Evolutionary conservation across 2,329 filamentous ascomycete species (phyloP).

Genomic region (Paecilomyces variotii): DNA sequence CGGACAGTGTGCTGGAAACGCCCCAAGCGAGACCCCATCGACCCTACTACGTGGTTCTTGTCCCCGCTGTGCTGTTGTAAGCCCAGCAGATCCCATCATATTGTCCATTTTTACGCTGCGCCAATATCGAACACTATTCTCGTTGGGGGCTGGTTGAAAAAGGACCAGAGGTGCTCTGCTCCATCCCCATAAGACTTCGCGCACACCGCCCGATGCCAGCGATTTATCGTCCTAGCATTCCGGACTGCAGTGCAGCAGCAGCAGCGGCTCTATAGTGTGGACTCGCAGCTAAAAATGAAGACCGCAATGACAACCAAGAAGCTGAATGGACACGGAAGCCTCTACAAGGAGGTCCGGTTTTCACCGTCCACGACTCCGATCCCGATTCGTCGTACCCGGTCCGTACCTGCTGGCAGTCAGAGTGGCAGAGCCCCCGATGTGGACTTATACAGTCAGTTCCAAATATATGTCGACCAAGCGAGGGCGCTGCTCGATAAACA

Average conservation of each 20-base stretch:
- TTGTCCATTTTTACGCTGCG: not conserved
- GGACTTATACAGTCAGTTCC: constrained; percentile 17
- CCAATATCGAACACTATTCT: not conserved
- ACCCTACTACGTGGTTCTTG: not conserved
- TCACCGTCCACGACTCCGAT: constrained; percentile 29
- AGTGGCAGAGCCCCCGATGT: constrained; percentile 12
- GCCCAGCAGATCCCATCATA: not conserved
- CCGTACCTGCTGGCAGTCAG: constrained; percentile 29
- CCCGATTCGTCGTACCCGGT: constrained; percentile 29
- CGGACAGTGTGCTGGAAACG: not conserved
- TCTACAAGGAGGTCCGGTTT: constrained; percentile 36
- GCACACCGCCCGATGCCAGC: not conserved
- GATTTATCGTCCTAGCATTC: not conserved
- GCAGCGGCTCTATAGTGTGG: not conserved
- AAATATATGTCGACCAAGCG: constrained; percentile 35
- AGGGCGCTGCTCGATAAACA: constrained; percentile 32
- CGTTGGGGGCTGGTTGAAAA: not conserved
- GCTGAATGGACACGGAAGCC: constrained; percentile 24
- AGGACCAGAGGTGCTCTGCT: not conserved
- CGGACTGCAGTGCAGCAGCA: not conserved
- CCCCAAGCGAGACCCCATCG: not conserved
- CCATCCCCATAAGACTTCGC: not conserved
- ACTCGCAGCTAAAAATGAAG: constrained; percentile 16
- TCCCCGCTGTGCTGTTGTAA: not conserved
- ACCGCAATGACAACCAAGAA: constrained; percentile 20